Conservation (phyloP, 306 rosid genomes). For the Geum urbanum region DNA sequence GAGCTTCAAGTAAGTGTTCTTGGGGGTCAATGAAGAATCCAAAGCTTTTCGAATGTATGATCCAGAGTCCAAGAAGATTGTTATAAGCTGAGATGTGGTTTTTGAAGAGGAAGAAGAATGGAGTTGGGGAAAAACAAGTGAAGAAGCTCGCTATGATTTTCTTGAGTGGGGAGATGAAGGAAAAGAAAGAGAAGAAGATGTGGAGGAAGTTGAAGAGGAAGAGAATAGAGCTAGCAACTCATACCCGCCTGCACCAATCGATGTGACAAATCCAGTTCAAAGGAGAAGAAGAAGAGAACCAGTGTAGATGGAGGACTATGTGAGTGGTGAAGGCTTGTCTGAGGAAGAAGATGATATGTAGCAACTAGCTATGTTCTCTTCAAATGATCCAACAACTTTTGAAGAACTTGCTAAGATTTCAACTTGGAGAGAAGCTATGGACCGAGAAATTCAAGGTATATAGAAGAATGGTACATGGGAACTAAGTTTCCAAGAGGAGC, state of each 20-base stretch:
- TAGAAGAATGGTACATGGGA: neutral
- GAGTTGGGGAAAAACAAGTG: neutral
- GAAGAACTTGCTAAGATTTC: neutral
- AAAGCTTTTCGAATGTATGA: neutral
- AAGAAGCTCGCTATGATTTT: neutral
- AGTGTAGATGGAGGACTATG: no score
- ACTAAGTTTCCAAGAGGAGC: neutral
- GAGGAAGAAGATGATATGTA: no score
- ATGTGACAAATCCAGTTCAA: no score
- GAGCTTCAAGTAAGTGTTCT: neutral
- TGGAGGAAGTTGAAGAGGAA: neutral
- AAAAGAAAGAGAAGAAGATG: neutral
- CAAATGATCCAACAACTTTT: neutral
- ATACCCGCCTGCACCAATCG: no score
- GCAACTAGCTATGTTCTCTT: neutral
- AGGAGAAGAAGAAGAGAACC: no score
- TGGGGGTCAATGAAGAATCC: neutral
- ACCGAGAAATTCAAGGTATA: neutral
- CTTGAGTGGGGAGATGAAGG: neutral
- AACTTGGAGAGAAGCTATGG: neutral
- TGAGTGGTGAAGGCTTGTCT: no score
- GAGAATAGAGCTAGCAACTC: neutral
- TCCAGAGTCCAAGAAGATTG: neutral
- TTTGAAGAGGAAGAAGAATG: neutral
- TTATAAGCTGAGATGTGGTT: neutral